Percentiles rank a stretch among this genome's conserved stretches.
Conservation (phyloP, 176 grass and related monocot species). For the Rhynchospora tenuis region DNA sequence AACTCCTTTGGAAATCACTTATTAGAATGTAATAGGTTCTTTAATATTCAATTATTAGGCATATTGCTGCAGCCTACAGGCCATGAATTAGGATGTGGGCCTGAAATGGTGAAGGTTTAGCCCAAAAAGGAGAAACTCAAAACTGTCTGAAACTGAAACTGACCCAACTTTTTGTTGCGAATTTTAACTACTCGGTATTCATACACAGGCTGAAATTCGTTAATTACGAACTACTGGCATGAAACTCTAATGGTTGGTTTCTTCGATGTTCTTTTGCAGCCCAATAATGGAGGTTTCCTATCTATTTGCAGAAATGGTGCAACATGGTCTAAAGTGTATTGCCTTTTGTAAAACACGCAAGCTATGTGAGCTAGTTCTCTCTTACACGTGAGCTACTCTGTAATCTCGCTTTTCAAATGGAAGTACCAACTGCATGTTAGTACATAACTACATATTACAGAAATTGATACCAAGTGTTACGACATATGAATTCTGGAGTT, state of each 20-base stretch:
- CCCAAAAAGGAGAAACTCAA: background rate
- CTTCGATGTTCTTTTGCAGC: slow-evolving; percentile 35
- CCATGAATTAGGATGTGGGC: background rate
- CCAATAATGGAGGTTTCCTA: slow-evolving; percentile 85
- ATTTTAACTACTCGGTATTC: background rate
- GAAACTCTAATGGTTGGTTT: background rate
- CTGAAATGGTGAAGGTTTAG: background rate
- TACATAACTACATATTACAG: background rate
- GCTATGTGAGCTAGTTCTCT: slow-evolving; percentile 77
- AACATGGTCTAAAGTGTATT: slow-evolving; percentile 93
- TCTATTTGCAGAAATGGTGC: slow-evolving; percentile 91
- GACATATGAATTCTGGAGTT: background rate
- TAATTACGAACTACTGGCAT: background rate
- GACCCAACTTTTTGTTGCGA: background rate
- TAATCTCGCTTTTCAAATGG: background rate
- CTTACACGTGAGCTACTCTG: slow-evolving; percentile 73
- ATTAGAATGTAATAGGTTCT: background rate
- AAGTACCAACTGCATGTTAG: background rate
- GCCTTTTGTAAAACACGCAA: slow-evolving; percentile 94
- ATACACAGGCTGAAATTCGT: background rate
- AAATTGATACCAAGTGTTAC: background rate
- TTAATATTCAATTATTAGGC: background rate
- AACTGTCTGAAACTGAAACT: background rate
- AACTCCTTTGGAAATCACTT: background rate
- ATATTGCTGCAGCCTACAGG: background rate